Evolutionary conservation across 129 eudicot species (phyloP).

Genomic region (Glebionis coronaria): DNA sequence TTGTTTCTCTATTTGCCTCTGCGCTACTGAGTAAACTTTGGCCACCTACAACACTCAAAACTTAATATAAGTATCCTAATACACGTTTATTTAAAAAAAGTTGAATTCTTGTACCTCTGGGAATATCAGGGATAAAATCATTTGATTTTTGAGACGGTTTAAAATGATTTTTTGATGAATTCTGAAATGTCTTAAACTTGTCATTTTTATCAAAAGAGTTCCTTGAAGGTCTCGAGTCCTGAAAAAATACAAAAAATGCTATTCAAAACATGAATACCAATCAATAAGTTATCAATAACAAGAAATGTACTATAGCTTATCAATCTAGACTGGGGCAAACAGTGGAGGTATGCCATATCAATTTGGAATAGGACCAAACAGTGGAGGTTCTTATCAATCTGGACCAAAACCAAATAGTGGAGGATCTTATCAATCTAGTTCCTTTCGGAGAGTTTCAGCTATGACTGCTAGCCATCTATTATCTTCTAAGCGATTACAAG

Average conservation of each 20-base stretch:
- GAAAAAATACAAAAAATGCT: not conserved
- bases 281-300: too few relatives aligned
- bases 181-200: conserved; percentile 33
- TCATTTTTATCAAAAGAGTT: conserved; percentile 29
- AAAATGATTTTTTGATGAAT: conserved; percentile 39
- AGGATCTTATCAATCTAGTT: too few relatives aligned
- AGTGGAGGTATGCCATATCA: too few relatives aligned
- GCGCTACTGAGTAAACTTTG: conserved; percentile 55
- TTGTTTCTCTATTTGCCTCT: conserved; percentile 45
- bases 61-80: conserved; percentile 7
- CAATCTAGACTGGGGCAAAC: too few relatives aligned
- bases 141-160: conserved; percentile 35
- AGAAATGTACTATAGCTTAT: too few relatives aligned
- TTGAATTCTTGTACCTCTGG: conserved; percentile 50
- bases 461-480: too few relatives aligned
- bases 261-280: too few relatives aligned
- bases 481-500: too few relatives aligned
- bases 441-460: too few relatives aligned
- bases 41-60: conserved; percentile 56
- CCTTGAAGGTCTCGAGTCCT: conserved; percentile 48
- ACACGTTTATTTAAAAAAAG: not conserved
- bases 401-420: too few relatives aligned
- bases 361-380: too few relatives aligned
- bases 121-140: conserved; percentile 58
- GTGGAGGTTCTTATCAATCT: too few relatives aligned